Evolutionary conservation across 176 grass and related monocot species (phyloP).

Genomic region (Pontederia crassipes): DNA sequence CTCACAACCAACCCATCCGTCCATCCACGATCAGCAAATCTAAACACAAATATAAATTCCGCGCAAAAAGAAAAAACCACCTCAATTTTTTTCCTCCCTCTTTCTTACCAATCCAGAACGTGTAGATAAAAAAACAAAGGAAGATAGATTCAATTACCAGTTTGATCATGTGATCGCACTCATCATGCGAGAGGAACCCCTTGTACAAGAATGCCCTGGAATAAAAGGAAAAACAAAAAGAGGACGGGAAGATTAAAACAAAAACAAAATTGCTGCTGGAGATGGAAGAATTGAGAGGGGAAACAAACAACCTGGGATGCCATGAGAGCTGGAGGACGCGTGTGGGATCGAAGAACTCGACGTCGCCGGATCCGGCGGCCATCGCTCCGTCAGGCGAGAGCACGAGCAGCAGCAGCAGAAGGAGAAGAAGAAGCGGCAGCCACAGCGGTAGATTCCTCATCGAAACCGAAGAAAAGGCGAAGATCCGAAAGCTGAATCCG

Average conservation of each 20-base stretch:
- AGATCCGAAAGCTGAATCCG: too few species aligned
- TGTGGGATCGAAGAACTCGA: constrained; percentile 39
- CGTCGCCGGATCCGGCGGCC: background rate
- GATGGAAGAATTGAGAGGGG: background rate
- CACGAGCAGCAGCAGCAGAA: constrained; percentile 12
- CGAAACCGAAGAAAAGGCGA: too few species aligned
- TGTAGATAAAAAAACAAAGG: too few species aligned
- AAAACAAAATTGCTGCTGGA: too few species aligned
- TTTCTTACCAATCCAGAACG: too few species aligned
- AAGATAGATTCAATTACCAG: constrained; percentile 28
- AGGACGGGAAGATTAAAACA: too few species aligned
- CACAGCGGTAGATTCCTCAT: too few species aligned
- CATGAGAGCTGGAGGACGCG: constrained; percentile 73
- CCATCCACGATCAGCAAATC: too few species aligned
- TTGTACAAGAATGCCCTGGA: constrained; percentile 49
- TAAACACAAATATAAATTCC: background rate
- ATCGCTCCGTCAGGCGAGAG: constrained; percentile 19
- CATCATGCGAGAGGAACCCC: constrained; percentile 48
- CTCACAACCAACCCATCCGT: background rate
- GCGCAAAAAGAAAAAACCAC: background rate
- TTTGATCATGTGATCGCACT: constrained; percentile 52
- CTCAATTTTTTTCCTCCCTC: background rate
- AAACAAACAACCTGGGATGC: constrained; percentile 36
- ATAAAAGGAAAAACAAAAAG: background rate
- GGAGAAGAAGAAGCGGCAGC: constrained; percentile 3